Evolutionary conservation across 1,284 basidiomycete genomes (phyloP), one percentile per base, ranked within the genome.

Genomic region (Puccinia coronata): DNA sequence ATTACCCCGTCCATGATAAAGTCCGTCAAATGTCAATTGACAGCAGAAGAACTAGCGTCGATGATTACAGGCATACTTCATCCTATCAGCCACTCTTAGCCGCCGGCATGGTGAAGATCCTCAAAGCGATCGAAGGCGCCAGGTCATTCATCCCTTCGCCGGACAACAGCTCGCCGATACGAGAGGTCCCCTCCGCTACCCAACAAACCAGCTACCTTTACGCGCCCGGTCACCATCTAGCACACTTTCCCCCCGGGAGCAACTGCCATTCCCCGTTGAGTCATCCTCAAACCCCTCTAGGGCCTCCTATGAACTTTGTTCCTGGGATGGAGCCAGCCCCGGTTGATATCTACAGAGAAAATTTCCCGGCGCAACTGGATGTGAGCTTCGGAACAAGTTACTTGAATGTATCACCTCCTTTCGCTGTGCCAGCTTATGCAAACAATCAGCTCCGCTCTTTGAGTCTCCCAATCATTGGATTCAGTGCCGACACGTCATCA

Each of bases 11-110:
- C 36, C 57, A 74, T 49, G 59, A 63, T 25, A 49, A 81, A 55
- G 79, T 81, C 39, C 79, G 79, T 11, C 57, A 81, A 63, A 57
- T 81, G 59, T 81, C 79, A 16, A 81, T 81, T 25, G 61, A 43
- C 18, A 53, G 70, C 43, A 71, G 61, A 39, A 59, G 36, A 51
- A 53, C 71, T 43, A 65, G 41, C 36, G 36, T 49, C n/a, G 71
- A 34, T 18, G 61, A 61, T 28, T 81, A 81, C 25, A 31, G 49
- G 6, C 36, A 55, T 31, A 81, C 79, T 9, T 47, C 79, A 25
- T 34, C 71, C 23, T 81, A 81, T 36, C 79, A 81, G 41, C 79
- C 79, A 28, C 34, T 67, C 9, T 65, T 81, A 47, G 79, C 79
- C 14, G 23, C 70, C 41, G 79, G 79, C n/a, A 81, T 81, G 79